These are phyloP conservation scores for Erysiphe neolycopersici DNA, from an alignment of 2,329 filamentous ascomycete genomes.

Conservation along the genomic window DNA sequence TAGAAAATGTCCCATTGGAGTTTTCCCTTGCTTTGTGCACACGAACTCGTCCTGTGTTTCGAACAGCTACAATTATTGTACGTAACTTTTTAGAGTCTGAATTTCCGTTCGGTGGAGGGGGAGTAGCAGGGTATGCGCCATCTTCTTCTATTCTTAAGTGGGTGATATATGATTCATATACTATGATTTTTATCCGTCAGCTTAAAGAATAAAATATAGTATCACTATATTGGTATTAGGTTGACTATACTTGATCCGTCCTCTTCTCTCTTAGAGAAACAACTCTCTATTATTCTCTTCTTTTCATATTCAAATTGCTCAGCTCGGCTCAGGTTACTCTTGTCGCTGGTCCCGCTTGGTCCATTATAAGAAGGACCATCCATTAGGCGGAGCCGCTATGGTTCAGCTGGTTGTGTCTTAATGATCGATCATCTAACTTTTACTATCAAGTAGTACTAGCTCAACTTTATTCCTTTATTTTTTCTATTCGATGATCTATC, in stretches of 20 bases:
- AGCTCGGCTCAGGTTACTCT: constrained; percentile 20
- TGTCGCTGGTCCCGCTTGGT: constrained; percentile 12
- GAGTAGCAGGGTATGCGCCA: constrained; percentile 52
- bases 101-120: constrained; percentile 54
- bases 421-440: constrained; percentile 7
- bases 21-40: constrained; percentile 97
- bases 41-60: constrained; percentile 73
- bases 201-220: background rate
- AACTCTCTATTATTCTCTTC: constrained; percentile 76
- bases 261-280: constrained; percentile 70
- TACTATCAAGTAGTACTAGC: background rate
- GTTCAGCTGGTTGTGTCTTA: constrained; percentile 2
- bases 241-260: constrained; percentile 46
- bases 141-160: constrained; percentile 84
- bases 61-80: constrained; percentile 78
- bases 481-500: background rate
- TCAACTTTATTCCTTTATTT: background rate
- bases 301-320: constrained; percentile 95
- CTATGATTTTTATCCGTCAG: constrained; percentile 16
- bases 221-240: too few species aligned
- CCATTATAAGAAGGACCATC: constrained; percentile 13
- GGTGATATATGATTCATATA: constrained; percentile 88
- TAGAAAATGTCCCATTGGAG: constrained; percentile 75
- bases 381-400: constrained; percentile 14
- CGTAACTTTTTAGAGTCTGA: constrained; percentile 60